Evolutionary conservation across 495 filamentous ascomycete genomes (phyloP), one percentile per base, ranked within the genome.

Genomic region (Aspergillus conjunctus): DNA sequence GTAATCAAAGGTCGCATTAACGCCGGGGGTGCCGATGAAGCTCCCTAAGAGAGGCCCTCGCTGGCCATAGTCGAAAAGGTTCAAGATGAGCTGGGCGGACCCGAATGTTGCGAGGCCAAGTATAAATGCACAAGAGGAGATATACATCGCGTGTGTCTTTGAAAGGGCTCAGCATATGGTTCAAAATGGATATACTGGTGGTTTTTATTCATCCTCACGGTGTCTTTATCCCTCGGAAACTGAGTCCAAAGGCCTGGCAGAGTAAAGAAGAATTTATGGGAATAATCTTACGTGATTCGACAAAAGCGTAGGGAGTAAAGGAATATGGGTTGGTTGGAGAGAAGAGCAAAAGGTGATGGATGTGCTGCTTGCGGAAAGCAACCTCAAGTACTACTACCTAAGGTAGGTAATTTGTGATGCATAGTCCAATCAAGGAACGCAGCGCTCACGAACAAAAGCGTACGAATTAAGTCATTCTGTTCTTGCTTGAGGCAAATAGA

Each of bases 1-100:
- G 54, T 76, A 78, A 62, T 80, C 77, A 39, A 62, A 66, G 18
- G 63, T 66, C 17, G 55, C 63, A 30, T 66, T 56, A 2, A 20
- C 17, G 9, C 59, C 59, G 14, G 63, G 63, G 1, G 31, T 45
- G 30, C 56, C 65, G 7, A 67, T 59, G 14, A 54, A 61, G 18
- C 49, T 61, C 0, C 60, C 65, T 5, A 67, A 33, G 33, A 67
- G 54, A 31, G 58, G 52, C 5, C 65, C 65, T 20, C 45, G 57
- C 37, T 61, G 54, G 7, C 61, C 65, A 50, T 67, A 59, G 41
- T 63, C 26, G 54, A 61, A 62, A 22, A 67, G 55, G 31, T 67
- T 64, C 43, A 64, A 37, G 14, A 61, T 46, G 20, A 21, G 34
- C 14, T 59, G 51, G 7, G 59, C 63, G 9, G 17, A 41, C 10